Base-by-base conservation (phyloP, 441 rosid species). In the Manihot esculenta region DNA sequence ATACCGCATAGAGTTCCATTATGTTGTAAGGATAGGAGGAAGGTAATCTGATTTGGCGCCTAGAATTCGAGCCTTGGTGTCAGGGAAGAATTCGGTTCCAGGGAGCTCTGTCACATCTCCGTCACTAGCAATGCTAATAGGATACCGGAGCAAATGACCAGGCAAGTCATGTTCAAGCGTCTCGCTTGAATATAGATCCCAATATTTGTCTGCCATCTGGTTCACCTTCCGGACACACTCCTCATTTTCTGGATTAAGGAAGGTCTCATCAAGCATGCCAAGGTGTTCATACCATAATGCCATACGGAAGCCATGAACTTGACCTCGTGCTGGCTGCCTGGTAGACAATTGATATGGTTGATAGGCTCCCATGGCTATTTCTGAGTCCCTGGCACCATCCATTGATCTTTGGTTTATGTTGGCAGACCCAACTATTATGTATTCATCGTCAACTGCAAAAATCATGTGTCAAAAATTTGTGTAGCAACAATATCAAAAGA, bases 321-420 rank as follows among this genome's bases (percentile, higher is more conserved):
- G 96, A 44, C 99, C 99, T 42, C 97, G 83, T 30, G 99, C 96
- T 13, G 98, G 96, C 82, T 89, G 89, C 78, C 92, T 87, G 33
- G 72, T 64, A 20, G 97, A 82, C 80, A 95, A 76, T 80, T 95
- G 98, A 79, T 88, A 86, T 64, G 99, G 97, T 74, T 95, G 99
- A 79, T 83, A 95, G 14, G 82, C 98, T 78, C 99, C 99, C 98
- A 95, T 95, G 47, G 99, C 99, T 64, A 95, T 95, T 82, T 95
- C 99, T 4, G 97, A 84, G 87, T 95, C 99, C 75, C 98, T 88
- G 30, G 98, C 93, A 51, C 98, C 99, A 53, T 95, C 99, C 99
- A 95, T 95, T 2, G 99, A 93, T 80, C 99, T 83, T 84, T 92
- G 98, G 87, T 94, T 94, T 80, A 94, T 95, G 86, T 95, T 95